These are phyloP conservation scores for Prunus yedoensis DNA, from an alignment of 331 rosid genomes.

Conservation along the genomic window DNA sequence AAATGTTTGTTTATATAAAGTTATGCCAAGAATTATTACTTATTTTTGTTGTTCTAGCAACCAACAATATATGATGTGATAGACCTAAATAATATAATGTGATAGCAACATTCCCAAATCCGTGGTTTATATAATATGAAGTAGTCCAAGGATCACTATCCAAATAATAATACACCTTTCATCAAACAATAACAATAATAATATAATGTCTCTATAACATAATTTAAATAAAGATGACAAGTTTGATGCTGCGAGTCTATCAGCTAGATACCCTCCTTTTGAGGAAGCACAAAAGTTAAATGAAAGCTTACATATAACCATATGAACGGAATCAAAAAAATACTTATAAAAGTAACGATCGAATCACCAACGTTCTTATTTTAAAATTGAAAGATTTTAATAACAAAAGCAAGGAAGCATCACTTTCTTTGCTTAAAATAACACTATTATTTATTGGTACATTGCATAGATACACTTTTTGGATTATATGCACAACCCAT, in stretches of 20 bases:
- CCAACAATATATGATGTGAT: neutral
- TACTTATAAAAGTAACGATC: neutral
- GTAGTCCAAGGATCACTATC: neutral
- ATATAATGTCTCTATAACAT: neutral
- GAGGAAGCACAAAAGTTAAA: too few species aligned
- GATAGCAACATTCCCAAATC: neutral
- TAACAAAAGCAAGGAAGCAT: neutral
- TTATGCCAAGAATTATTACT: too few species aligned
- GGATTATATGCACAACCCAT: slow-evolving; percentile 1
- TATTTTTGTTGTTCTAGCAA: neutral
- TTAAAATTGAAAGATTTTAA: neutral
- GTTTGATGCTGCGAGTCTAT: neutral
- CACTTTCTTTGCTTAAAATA: neutral
- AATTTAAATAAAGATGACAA: slow-evolving; percentile 1
- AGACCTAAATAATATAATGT: neutral
- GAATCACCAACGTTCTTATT: neutral
- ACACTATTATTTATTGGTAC: slow-evolving; percentile 5
- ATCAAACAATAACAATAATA: too few species aligned
- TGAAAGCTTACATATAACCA: neutral
- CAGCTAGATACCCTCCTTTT: neutral
- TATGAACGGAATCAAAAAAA: neutral
- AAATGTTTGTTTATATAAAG: neutral
- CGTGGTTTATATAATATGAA: neutral
- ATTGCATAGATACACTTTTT: neutral
- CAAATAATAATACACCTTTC: too few species aligned